Conservation (phyloP, 2,329 filamentous ascomycete species). For the Cladosporium sp. region DNA sequence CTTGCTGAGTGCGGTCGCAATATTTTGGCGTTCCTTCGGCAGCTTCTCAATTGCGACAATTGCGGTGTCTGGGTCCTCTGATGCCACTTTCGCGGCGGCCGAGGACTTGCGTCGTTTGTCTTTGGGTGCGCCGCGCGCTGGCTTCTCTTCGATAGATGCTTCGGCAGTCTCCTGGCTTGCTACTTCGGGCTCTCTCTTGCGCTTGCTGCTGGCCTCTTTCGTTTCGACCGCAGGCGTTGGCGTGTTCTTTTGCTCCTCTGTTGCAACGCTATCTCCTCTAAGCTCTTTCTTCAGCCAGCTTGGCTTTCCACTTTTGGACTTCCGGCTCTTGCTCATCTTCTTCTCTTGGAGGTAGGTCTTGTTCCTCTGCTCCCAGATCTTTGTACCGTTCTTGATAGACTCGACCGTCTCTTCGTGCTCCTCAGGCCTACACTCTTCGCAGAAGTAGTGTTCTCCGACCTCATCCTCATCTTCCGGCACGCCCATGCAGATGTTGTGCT, state of each 20-base stretch:
- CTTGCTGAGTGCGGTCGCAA: slow-evolving; percentile 71
- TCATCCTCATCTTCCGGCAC: slow-evolving; percentile 72
- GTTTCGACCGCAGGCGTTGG: slow-evolving; percentile 20
- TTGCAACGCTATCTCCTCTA: slow-evolving; percentile 12
- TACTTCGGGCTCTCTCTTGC: slow-evolving; percentile 32
- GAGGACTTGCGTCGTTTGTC: slow-evolving; percentile 43
- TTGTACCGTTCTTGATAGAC: slow-evolving; percentile 76
- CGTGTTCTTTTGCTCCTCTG: slow-evolving; percentile 42
- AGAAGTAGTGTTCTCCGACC: slow-evolving; percentile 83
- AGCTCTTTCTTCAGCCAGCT: slow-evolving; percentile 39
- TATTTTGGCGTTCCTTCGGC: slow-evolving; percentile 67
- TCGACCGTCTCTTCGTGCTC: slow-evolving; percentile 80
- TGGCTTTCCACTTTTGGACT: slow-evolving; percentile 50
- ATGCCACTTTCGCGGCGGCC: slow-evolving; percentile 18
- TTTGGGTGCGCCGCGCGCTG: slow-evolving; percentile 28
- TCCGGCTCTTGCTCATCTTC: slow-evolving; percentile 63
- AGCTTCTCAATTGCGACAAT: slow-evolving; percentile 50
- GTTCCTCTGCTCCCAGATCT: slow-evolving; percentile 69
- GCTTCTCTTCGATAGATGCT: slow-evolving; percentile 26
- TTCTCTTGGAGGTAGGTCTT: slow-evolving; percentile 52
- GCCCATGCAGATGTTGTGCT: slow-evolving; percentile 95
- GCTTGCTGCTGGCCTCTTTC: slow-evolving; percentile 34
- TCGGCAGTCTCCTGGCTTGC: slow-evolving; percentile 21
- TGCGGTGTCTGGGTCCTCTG: slow-evolving; percentile 36
- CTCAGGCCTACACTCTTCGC: slow-evolving; percentile 83